Evolutionary conservation across 768 basidiomycete genomes (phyloP), one percentile per base, ranked within the genome.

Genomic region (Trichaptum fuscoviolaceum): DNA sequence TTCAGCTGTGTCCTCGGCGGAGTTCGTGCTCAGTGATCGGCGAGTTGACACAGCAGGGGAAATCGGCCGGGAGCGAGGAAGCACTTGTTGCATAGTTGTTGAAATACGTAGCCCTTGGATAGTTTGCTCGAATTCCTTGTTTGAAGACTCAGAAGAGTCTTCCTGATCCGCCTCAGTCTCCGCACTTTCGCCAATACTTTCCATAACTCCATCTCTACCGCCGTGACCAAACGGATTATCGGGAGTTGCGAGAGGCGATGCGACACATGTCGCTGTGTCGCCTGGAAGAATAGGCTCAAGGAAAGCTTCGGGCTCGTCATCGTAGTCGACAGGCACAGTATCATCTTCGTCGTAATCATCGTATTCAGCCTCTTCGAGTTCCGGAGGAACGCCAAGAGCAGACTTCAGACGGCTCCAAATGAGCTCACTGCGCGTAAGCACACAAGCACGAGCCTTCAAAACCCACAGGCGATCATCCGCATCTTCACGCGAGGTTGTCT

Each of bases 341-440:
- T 72, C 69, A 35, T 67, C 72, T 27, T 82, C 83, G 59, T 90
- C 88, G 35, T 87, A 76, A 69, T 93, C 89, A 34, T 77, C 75
- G 26, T 70, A 67, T 42, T 71, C 68, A 4, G 75, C 77, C 4
- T 73, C 75, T 61, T 78, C 77, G 24, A 96, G 80, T 71, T 96
- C 93, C 0, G 89, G 89, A 10, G 95, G 94, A 5, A 95, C 89
- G 5, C 95, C 95, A 1, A 97, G 80, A 0, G 92, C 93, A 34
- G 87, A 90, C 71, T 95, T 95, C 72, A 96, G 80, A 66, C 93
- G 85, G 75, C 96, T 93, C 95, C 95, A 97, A 65, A 96, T 88
- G 57, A 94, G 85, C 72, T 96, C 94, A 17, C 88, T 90, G 69
- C 88, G 89, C 26, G 84, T 77, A 24, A 91, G 80, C 70, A 96